phyloP scores from a whole-genome alignment of 495 filamentous ascomycete species.

The Trypethelium eluteriae region DNA sequence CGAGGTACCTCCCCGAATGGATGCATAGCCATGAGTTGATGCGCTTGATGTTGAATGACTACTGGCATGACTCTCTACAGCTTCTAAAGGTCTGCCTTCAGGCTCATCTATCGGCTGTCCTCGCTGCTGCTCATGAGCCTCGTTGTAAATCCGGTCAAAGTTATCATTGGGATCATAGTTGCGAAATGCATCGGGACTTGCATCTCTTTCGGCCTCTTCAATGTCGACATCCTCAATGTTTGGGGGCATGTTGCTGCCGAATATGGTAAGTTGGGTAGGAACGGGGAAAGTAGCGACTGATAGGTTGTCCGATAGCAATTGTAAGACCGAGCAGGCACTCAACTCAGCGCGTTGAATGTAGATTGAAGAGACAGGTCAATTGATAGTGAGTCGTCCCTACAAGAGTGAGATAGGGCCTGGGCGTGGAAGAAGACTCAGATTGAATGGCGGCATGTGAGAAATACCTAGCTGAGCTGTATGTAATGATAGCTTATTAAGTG shows the following conservation, averaged over 20 bases:
- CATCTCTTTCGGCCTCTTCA: slow-evolving; percentile 16
- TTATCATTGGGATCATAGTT: slow-evolving; percentile 15
- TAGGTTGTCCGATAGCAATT: not conserved
- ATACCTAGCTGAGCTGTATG: not conserved
- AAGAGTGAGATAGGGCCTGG: not conserved
- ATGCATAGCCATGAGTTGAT: not conserved
- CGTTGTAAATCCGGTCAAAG: not conserved
- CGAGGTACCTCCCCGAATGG: not conserved
- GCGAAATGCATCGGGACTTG: slow-evolving; percentile 10
- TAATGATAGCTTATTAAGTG: not conserved
- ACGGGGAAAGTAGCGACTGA: not conserved
- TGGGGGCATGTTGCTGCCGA: not conserved
- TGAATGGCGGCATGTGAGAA: not conserved
- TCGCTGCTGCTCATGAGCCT: not conserved
- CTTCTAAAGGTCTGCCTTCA: slow-evolving; percentile 1
- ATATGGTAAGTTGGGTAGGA: not conserved
- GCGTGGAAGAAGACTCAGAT: not conserved
- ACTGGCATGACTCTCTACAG: not conserved
- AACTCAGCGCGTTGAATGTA: not conserved
- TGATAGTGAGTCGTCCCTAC: not conserved
- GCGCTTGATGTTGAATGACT: not conserved
- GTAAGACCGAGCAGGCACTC: not conserved
- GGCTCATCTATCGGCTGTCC: not conserved
- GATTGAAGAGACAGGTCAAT: not conserved
- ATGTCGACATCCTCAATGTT: slow-evolving; percentile 18